These are phyloP conservation scores for Puccinellia tenuiflora DNA, from an alignment of 176 grass and related monocot genomes.

Conservation along the genomic window DNA sequence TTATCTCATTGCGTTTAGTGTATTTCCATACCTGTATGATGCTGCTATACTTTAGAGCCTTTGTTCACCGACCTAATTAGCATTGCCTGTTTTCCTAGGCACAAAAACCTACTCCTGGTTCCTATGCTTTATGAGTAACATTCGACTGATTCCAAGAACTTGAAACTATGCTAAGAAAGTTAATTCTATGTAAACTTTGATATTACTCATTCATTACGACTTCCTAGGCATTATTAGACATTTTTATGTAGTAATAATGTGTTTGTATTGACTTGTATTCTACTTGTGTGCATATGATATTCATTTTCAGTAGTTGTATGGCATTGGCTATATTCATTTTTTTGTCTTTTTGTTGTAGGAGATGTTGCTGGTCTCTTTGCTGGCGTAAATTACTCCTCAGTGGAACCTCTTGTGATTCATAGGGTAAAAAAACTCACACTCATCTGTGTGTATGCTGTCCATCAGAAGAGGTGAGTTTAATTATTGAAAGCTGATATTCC, in stretches of 20 bases:
- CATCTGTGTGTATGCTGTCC: slow-evolving; percentile 69
- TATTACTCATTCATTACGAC: neutral
- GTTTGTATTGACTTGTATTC: slow-evolving; percentile 11
- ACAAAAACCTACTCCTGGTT: neutral
- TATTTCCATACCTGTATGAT: neutral
- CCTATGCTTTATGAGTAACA: neutral
- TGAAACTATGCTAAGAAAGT: neutral
- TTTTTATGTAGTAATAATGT: slow-evolving; percentile 7
- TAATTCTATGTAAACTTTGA: slow-evolving; percentile 13
- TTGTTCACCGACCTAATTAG: neutral
- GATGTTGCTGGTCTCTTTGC: slow-evolving; percentile 70
- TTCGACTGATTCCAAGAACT: neutral
- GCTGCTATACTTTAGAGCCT: neutral
- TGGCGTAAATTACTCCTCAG: slow-evolving; percentile 45
- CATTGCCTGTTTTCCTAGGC: neutral
- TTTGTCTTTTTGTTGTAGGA: slow-evolving; percentile 41
- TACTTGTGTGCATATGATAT: neutral
- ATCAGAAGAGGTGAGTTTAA: slow-evolving; percentile 58
- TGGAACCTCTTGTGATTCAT: slow-evolving; percentile 44
- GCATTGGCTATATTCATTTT: neutral
- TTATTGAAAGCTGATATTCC: neutral
- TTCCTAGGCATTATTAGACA: neutral
- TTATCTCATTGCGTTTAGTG: neutral
- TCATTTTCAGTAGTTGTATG: slow-evolving; percentile 15
- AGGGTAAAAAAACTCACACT: slow-evolving; percentile 79